Evolutionary conservation across 2,329 filamentous ascomycete genomes (phyloP), one percentile per base, ranked within the genome.

Genomic region (Fusarium sp.): DNA sequence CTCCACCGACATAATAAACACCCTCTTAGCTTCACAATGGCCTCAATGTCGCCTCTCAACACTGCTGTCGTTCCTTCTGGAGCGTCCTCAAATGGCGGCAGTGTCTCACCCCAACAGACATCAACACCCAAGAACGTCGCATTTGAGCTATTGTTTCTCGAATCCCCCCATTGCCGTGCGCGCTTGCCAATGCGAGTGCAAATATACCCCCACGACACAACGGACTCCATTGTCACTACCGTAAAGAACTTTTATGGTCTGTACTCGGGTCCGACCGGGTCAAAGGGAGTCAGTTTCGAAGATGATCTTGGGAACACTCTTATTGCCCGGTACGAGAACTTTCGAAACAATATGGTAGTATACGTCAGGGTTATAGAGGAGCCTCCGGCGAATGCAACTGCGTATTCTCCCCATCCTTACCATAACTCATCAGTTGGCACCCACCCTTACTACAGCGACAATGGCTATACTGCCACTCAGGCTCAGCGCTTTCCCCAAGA

Each of bases 161-260:
- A 93, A 77, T 88, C 89, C 37, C 90, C 90, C 69, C 89, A 92
- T 80, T 90, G 89, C 77, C 90, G 90, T 77, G 93, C 92, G 83
- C 91, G 93, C 80, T 86, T 95, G 75, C 93, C 93, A n/a, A 92
- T 96, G 90, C 88, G 93, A 79, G 93, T 96, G 60, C 93, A 97
- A 79, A 98, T 99, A 77, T 97, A 93, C 80, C 94, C 94, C 52
- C 95, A 98, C 83, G 96, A 99, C 86, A 95, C 94, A 59, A 98
- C 96, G 28, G 96, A 98, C 81, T 98, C 95, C 40, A 99, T 99
- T 84, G 94, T 98, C 73, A 96, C 95, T 19, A 98, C 96, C 3
- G 96, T 98, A 80, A 98, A 97, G 88, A 98, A 98, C 86, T 98
- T 98, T 85, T 98, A 97, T 81, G 96, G 96, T 69, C 89, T 99